These are phyloP conservation scores for Salix dunnii DNA, from an alignment of 345 rosid species.

Conservation along the genomic window DNA sequence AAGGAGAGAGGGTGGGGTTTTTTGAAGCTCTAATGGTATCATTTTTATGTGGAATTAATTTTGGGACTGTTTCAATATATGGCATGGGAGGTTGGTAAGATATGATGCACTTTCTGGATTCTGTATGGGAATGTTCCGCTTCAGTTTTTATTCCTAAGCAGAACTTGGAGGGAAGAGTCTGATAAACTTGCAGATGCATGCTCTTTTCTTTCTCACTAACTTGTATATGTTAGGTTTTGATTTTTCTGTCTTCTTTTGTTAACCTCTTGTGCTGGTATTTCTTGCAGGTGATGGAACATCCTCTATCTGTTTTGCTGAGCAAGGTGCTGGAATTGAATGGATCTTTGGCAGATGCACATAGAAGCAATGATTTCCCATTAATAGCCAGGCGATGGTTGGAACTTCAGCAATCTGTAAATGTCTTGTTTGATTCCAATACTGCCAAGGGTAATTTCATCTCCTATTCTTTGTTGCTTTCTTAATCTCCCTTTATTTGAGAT, in stretches of 20 bases:
- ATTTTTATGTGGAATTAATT: no score
- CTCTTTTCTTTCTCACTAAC: neutral
- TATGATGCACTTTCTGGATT: neutral
- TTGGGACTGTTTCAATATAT: no score
- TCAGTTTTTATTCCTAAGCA: neutral
- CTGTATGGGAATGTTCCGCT: neutral
- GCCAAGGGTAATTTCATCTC: slow-evolving; percentile 48
- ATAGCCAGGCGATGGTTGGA: slow-evolving; percentile 64
- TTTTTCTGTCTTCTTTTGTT: neutral
- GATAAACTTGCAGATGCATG: neutral
- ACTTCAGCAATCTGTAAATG: slow-evolving; percentile 79
- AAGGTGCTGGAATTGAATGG: slow-evolving; percentile 66
- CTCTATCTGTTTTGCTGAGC: slow-evolving; percentile 71
- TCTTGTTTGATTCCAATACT: slow-evolving; percentile 76
- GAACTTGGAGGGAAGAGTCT: neutral
- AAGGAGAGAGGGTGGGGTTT: neutral
- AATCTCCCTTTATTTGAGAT: neutral
- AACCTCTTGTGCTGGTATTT: neutral
- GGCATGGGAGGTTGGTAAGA: no score
- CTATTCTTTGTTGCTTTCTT: neutral
- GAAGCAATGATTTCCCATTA: slow-evolving; percentile 36
- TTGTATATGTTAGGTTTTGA: neutral
- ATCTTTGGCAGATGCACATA: slow-evolving; percentile 60
- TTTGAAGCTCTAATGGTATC: neutral
- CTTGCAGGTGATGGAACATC: slow-evolving; percentile 82